phyloP scores from a whole-genome alignment of 805 yeast genomes.

The Zygosaccharomyces kombuchaensis region DNA sequence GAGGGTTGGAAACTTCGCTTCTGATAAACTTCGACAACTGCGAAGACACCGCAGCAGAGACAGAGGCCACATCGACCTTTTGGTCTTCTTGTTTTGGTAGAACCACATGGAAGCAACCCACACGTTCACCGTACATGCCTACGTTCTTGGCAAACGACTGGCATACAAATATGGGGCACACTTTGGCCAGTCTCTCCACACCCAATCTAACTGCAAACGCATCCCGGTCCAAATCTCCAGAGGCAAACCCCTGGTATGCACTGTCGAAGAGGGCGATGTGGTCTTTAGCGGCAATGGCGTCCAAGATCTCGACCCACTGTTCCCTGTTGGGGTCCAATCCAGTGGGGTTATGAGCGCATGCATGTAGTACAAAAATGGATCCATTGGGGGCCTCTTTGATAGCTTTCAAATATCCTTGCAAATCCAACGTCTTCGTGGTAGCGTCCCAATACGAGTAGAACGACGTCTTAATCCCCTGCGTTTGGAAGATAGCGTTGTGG shows the following conservation, averaged over 20 bases:
- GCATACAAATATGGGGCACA: constrained; percentile 67
- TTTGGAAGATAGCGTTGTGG: constrained; percentile 77
- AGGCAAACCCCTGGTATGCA: constrained; percentile 96
- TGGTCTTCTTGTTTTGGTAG: constrained; percentile 38
- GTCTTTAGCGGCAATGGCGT: constrained; percentile 51
- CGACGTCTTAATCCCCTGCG: constrained; percentile 61
- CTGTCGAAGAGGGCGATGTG: constrained; percentile 87
- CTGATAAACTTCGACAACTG: constrained; percentile 75
- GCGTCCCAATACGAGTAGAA: constrained; percentile 85
- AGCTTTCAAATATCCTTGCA: constrained; percentile 60
- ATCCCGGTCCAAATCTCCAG: constrained; percentile 78
- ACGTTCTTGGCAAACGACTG: constrained; percentile 96
- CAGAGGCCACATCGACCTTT: constrained; percentile 34
- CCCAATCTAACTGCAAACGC: constrained; percentile 73
- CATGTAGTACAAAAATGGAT: constrained; percentile 78
- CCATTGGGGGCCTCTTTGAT: constrained; percentile 68
- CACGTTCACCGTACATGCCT: constrained; percentile 97
- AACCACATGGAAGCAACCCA: constrained; percentile 84
- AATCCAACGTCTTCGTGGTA: constrained; percentile 62
- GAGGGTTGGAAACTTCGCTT: constrained; percentile 88
- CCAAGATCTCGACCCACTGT: constrained; percentile 73
- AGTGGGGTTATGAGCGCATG: constrained; percentile 98
- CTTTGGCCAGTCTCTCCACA: constrained; percentile 41
- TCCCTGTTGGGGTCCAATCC: constrained; percentile 87
- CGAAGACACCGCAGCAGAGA: constrained; percentile 57